Conservation (phyloP, 163 green algal genomes). For the Scenedesmus sp. region DNA sequence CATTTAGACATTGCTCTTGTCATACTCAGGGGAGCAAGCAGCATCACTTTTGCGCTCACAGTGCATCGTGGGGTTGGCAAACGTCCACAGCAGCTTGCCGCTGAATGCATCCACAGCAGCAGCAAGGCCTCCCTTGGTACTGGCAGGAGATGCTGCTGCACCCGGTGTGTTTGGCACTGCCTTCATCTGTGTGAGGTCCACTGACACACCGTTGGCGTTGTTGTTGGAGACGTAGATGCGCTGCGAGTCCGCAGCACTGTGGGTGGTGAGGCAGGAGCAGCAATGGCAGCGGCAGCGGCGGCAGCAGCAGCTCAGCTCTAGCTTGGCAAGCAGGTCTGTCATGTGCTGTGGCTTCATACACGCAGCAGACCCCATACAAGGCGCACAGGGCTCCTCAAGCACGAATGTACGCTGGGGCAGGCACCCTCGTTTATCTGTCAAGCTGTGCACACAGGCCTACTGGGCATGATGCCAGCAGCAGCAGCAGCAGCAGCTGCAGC, state of each 20-base stretch:
- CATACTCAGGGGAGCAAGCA: no score
- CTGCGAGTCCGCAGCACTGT: conserved; percentile 5
- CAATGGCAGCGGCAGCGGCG: neutral
- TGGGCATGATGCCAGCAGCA: no score
- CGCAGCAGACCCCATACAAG: no score
- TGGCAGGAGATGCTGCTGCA: neutral
- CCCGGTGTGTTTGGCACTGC: neutral
- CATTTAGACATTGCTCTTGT: no score
- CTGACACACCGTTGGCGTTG: neutral
- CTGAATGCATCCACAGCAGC: conserved; percentile 33
- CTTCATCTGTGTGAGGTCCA: conserved; percentile 30
- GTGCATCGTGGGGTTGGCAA: conserved; percentile 38
- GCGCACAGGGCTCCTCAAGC: no score
- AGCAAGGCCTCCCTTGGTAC: conserved; percentile 13
- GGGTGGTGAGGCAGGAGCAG: neutral
- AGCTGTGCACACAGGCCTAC: no score
- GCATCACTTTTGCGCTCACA: neutral
- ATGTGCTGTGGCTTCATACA: no score
- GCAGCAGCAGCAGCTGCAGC: no score
- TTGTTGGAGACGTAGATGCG: conserved; percentile 47
- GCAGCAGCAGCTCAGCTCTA: neutral
- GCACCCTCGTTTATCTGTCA: no score
- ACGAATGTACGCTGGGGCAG: no score
- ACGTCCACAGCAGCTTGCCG: conserved; percentile 37
- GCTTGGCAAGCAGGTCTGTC: no score